Percentiles rank a stretch among this genome's conserved stretches.
These are phyloP conservation scores for Ilex asprella DNA, from an alignment of 257 asterid species.

Conservation along the genomic window DNA sequence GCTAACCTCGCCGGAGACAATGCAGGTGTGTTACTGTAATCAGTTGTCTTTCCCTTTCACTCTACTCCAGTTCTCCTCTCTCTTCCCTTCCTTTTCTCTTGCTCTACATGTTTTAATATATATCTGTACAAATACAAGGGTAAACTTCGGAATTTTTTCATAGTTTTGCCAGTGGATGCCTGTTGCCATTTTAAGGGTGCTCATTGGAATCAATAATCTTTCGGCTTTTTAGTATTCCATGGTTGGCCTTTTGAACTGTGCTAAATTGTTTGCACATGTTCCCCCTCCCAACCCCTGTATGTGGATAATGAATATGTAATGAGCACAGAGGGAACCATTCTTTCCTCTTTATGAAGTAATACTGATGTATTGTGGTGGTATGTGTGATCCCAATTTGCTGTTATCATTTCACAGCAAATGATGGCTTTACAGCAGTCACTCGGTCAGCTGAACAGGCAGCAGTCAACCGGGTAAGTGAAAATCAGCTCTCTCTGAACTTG, in stretches of 20 bases:
- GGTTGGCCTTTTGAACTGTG: too few species aligned
- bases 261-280: too few species aligned
- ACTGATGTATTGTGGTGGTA: background rate
- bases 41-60: background rate
- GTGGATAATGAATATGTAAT: background rate
- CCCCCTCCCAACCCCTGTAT: background rate
- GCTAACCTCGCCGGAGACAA: slow-evolving; percentile 40
- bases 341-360: too few species aligned
- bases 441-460: slow-evolving; percentile 36
- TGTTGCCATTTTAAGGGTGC: background rate
- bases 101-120: background rate
- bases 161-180: background rate
- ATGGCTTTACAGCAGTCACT: slow-evolving; percentile 40
- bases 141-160: too few species aligned
- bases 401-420: slow-evolving; percentile 37
- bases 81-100: too few species aligned
- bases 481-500: slow-evolving; percentile 1
- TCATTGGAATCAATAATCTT: too few species aligned
- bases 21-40: slow-evolving; percentile 33
- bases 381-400: slow-evolving; percentile 2
- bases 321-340: background rate
- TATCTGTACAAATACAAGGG: background rate
- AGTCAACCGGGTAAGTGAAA: slow-evolving; percentile 43
- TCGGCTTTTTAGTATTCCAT: too few species aligned
- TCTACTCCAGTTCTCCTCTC: too few species aligned